Evolutionary conservation across 495 filamentous ascomycete genomes (phyloP).

Genomic region (Daldinia vernicosa): DNA sequence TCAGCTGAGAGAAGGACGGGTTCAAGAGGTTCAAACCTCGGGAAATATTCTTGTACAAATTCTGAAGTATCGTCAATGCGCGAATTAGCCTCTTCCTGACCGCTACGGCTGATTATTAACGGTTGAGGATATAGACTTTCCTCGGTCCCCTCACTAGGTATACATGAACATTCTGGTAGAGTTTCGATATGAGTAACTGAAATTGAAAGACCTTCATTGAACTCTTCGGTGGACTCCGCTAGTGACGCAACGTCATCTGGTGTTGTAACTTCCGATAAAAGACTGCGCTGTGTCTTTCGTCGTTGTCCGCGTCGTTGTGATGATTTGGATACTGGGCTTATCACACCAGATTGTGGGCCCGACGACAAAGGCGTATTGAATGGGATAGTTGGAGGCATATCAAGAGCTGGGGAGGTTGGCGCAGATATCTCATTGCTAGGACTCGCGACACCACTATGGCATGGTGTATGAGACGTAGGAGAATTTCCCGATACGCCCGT

Average conservation of each 20-base stretch:
- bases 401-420: slow-evolving; percentile 2
- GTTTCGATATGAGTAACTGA: slow-evolving; percentile 26
- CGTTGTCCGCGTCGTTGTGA: slow-evolving; percentile 30
- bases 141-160: neutral
- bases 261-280: slow-evolving; percentile 44
- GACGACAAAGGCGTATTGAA: slow-evolving; percentile 32
- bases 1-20: neutral
- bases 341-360: slow-evolving; percentile 8
- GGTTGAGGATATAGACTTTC: slow-evolving; percentile 23
- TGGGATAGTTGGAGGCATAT: slow-evolving; percentile 22
- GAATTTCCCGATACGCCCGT: slow-evolving; percentile 17
- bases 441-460: slow-evolving; percentile 5
- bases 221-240: slow-evolving; percentile 21
- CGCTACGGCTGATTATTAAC: slow-evolving; percentile 8
- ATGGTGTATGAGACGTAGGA: slow-evolving; percentile 12
- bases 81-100: neutral
- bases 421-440: slow-evolving; percentile 17
- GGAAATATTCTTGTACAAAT: neutral
- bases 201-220: neutral
- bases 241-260: slow-evolving; percentile 32
- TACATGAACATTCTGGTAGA: slow-evolving; percentile 27
- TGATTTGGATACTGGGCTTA: slow-evolving; percentile 20
- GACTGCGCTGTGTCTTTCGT: slow-evolving; percentile 36
- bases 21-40: neutral
- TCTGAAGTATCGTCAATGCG: neutral